Evolutionary conservation across 306 rosid genomes (phyloP), one percentile per base, ranked within the genome.

Genomic region (Castanea sativa): DNA sequence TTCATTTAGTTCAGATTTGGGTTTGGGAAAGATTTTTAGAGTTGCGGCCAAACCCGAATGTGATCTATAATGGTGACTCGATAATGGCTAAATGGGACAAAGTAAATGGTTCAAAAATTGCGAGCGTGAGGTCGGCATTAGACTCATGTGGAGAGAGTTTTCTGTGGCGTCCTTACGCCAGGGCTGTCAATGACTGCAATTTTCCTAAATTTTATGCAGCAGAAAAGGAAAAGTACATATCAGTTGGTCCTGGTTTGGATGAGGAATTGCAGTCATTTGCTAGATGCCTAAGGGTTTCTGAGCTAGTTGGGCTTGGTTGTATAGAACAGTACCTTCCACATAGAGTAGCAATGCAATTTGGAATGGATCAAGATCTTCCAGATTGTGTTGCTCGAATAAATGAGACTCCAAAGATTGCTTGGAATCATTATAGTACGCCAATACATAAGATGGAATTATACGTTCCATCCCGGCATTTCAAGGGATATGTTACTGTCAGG

Each of bases 291-390:
- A 86, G 87, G 72, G 82, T 23, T 63, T 80, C 81, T 57, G 76
- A 79, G 60, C 78, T 88, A 6, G 85, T 82, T 76, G 92, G 92
- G 14, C 18, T 88, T 55, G 78, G 45, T 15, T 73, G 78, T 25
- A 65, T 55, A 33, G 85, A 84, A 72, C 77, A 73, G 53, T 90
- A 90, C 75, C 80, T 83, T 10, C 92, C 92, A 4, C 89, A 88
- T 69, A 64, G 89, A 76, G 88, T 90, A 20, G 81, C 90, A 4
- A 78, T 85, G 90, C 92, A 88, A 79, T 88, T 90, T 73, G 90
- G 94, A 49, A 63, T 85, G 77, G 92, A 91, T 82, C 92, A 89
- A 79, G 92, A 84, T 58, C 45, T 89, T 65, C 91, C 88, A 0
- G 69, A 71, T 52, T 77, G 56, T 58, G 73, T 51, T 60, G 29